Evolutionary conservation across 2,329 filamentous ascomycete species (phyloP).

Genomic region (Fusarium sp.): DNA sequence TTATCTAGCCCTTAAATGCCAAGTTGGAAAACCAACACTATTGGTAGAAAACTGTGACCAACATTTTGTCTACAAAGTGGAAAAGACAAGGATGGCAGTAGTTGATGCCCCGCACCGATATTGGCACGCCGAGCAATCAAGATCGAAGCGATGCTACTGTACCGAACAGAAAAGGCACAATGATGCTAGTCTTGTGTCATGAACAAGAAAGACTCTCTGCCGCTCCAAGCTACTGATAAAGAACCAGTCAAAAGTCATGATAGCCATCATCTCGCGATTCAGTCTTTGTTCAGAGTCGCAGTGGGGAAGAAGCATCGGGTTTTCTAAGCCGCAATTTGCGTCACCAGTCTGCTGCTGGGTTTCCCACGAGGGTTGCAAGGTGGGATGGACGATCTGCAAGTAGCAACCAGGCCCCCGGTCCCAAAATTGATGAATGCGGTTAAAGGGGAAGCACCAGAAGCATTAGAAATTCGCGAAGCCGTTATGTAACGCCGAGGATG

Average conservation of each 20-base stretch:
- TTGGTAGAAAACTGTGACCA: constrained; percentile 12
- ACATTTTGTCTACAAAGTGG: constrained; percentile 22
- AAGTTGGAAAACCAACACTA: neutral
- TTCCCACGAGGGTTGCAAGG: constrained; percentile 38
- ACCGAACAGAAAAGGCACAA: constrained; percentile 31
- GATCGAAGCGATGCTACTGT: constrained; percentile 33
- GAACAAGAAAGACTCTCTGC: constrained; percentile 23
- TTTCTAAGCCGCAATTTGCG: constrained; percentile 39
- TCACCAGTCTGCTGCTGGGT: constrained; percentile 38
- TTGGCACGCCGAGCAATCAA: constrained; percentile 36
- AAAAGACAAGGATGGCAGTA: constrained; percentile 38
- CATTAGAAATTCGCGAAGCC: constrained; percentile 18
- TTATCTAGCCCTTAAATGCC: constrained; percentile 1
- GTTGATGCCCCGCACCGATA: constrained; percentile 41
- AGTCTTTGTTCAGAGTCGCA: constrained; percentile 15
- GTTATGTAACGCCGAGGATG: constrained; percentile 5
- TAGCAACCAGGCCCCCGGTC: constrained; percentile 44
- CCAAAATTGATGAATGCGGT: constrained; percentile 36
- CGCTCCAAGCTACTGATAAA: constrained; percentile 23
- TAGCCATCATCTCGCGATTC: constrained; percentile 12
- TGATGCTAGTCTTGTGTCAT: constrained; percentile 49
- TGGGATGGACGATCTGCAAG: constrained; percentile 46
- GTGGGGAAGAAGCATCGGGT: constrained; percentile 10
- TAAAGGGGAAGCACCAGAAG: constrained; percentile 36
- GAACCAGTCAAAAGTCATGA: constrained; percentile 25